A percentile compares a stretch with the other conserved stretches of the same genome.
These are phyloP conservation scores for Aspergillus thermomutatus DNA, from an alignment of 2,329 filamentous ascomycete genomes.

Conservation along the genomic window DNA sequence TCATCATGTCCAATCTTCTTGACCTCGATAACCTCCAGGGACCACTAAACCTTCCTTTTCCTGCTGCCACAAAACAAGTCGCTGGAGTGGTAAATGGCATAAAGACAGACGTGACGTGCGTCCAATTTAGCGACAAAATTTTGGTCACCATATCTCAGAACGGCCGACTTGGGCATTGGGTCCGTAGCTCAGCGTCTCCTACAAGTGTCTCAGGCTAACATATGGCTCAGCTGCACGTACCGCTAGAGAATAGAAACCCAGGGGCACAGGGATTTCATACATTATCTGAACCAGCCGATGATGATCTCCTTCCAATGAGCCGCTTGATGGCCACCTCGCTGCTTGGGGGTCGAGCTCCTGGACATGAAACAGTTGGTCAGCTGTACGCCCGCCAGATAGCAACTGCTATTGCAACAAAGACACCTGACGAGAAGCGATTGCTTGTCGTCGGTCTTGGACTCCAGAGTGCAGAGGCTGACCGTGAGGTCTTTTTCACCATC, in stretches of 20 bases:
- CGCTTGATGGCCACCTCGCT: constrained; percentile 84
- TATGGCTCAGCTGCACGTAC: constrained; percentile 27
- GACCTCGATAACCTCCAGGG: constrained; percentile 38
- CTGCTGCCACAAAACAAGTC: constrained; percentile 59
- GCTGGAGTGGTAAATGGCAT: constrained; percentile 64
- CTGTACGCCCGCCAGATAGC: constrained; percentile 87
- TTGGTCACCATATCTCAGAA: constrained; percentile 84
- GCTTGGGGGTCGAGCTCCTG: constrained; percentile 74
- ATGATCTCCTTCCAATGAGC: constrained; percentile 67
- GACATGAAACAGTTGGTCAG: constrained; percentile 80
- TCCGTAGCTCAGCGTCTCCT: constrained; percentile 43
- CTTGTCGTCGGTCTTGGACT: constrained; percentile 59
- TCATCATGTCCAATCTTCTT: constrained; percentile 24
- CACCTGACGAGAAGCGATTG: constrained; percentile 60
- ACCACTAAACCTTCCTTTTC: constrained; percentile 57
- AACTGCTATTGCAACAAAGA: constrained; percentile 68
- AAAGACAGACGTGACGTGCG: constrained; percentile 67
- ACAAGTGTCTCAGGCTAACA: constrained; percentile 7
- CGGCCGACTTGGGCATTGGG: constrained; percentile 87
- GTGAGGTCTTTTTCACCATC: constrained; percentile 42
- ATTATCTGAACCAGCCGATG: constrained; percentile 44
- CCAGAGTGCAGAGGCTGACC: constrained; percentile 41
- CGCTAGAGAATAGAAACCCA: constrained; percentile 33
- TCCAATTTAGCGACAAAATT: constrained; percentile 85
- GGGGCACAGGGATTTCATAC: constrained; percentile 37